A percentile compares a stretch with the other conserved stretches of the same genome.
Evolutionary conservation across 441 rosid genomes (phyloP).

Genomic region (Gossypium trilobum): DNA sequence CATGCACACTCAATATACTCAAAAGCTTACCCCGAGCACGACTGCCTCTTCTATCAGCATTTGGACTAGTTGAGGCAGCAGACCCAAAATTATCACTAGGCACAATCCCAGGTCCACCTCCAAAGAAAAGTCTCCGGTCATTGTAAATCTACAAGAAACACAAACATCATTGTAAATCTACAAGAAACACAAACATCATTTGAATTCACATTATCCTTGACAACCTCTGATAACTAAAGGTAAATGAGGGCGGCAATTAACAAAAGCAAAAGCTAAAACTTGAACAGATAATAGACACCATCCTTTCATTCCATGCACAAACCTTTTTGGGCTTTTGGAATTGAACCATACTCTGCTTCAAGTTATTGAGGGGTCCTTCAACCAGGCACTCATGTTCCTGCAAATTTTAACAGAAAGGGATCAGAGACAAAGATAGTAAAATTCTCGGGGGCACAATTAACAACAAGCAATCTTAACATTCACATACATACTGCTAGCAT

Average conservation of each 20-base stretch:
- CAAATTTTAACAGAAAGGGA: conserved; percentile 6
- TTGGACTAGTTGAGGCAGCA: conserved; percentile 41
- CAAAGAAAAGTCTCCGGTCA: conserved; percentile 76
- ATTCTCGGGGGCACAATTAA: background rate
- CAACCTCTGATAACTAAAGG: background rate
- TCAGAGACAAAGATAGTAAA: background rate
- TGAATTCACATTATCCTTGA: background rate
- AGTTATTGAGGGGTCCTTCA: conserved; percentile 93
- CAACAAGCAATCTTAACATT: background rate
- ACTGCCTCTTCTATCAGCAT: conserved; percentile 71
- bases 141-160: conserved; percentile 60
- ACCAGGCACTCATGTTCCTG: conserved; percentile 95
- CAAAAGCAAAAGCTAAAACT: background rate
- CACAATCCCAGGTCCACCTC: conserved; percentile 77
- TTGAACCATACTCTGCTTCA: conserved; percentile 98
- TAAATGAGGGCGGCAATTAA: background rate
- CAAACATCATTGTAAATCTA: conserved; percentile 49
- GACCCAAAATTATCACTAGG: conserved; percentile 63
- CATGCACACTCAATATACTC: conserved; percentile 2
- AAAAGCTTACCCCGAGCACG: conserved; percentile 63
- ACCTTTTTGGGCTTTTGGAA: conserved; percentile 78
- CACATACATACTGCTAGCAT: background rate
- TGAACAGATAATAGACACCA: background rate
- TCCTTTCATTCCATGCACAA: conserved; percentile 8
- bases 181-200: conserved; percentile 8